Evolutionary conservation across 2,329 filamentous ascomycete genomes (phyloP).

Genomic region (Daldinia sp.): DNA sequence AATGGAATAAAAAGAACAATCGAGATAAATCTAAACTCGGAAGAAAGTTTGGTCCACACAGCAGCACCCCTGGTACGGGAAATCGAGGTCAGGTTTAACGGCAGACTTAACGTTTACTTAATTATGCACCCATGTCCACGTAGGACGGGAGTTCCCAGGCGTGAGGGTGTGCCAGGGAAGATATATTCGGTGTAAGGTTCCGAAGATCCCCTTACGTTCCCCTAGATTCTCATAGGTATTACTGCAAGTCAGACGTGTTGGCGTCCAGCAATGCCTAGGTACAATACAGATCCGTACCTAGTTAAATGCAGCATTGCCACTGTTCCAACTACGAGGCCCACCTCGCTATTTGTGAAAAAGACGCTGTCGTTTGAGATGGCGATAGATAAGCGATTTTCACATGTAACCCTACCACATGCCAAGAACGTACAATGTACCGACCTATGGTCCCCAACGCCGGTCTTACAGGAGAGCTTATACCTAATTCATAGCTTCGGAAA

Average conservation of each 20-base stretch:
- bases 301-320: slow-evolving; percentile 14
- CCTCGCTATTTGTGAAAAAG: slow-evolving; percentile 14
- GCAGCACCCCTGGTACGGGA: not conserved
- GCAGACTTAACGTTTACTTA: slow-evolving; percentile 7
- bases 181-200: not conserved
- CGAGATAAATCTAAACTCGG: slow-evolving; percentile 4
- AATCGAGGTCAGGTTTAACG: slow-evolving; percentile 7
- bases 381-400: slow-evolving; percentile 32
- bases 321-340: slow-evolving; percentile 21
- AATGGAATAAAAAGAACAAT: not conserved
- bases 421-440: not conserved
- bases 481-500: not conserved
- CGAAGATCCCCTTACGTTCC: not conserved
- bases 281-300: not conserved
- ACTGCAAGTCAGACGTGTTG: too few species aligned
- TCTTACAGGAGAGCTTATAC: not conserved
- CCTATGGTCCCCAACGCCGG: not conserved
- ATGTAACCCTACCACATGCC: slow-evolving; percentile 25
- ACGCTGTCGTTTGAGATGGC: slow-evolving; percentile 2
- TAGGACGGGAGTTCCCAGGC: not conserved
- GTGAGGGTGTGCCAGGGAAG: not conserved
- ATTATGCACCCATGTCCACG: not conserved
- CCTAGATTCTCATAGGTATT: too few species aligned
- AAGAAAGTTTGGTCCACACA: slow-evolving; percentile 10
- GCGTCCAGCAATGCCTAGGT: not conserved